A percentile compares a stretch with the other conserved stretches of the same genome.
phyloP scores from a whole-genome alignment of 1,284 basidiomycete genomes.

The Microbotryomycetes sp. region DNA sequence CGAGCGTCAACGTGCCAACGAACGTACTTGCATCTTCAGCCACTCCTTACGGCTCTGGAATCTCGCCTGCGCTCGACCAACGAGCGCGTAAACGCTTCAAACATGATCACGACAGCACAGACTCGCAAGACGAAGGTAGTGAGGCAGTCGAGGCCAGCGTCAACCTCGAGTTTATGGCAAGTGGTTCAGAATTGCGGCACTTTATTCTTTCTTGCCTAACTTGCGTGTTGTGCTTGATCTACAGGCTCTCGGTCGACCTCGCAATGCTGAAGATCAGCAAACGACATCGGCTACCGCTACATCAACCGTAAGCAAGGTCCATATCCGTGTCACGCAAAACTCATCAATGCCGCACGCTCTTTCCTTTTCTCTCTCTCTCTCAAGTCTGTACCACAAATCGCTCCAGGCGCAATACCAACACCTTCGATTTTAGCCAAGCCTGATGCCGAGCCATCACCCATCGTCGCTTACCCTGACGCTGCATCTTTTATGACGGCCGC shows the following conservation, averaged over 20 bases:
- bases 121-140: neutral
- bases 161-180: constrained; percentile 19
- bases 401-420: neutral
- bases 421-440: constrained; percentile 2
- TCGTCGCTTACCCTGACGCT: constrained; percentile 13
- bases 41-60: neutral
- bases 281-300: neutral
- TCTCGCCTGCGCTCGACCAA: neutral
- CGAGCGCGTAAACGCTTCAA: constrained; percentile 11
- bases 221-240: no score
- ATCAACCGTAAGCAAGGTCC: neutral
- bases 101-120: constrained; percentile 6
- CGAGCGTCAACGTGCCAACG: neutral
- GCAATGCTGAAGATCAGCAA: constrained; percentile 7
- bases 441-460: neutral
- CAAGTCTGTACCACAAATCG: neutral
- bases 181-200: neutral
- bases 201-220: neutral
- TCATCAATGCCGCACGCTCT: no score
- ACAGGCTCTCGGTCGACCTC: constrained; percentile 19
- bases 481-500: constrained; percentile 1
- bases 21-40: neutral
- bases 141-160: constrained; percentile 23
- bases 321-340: no score
- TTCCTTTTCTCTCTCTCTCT: no score